Base-by-base conservation (phyloP, 352 stramenopile genomes). In the Pilasporangium apinafurcum region DNA sequence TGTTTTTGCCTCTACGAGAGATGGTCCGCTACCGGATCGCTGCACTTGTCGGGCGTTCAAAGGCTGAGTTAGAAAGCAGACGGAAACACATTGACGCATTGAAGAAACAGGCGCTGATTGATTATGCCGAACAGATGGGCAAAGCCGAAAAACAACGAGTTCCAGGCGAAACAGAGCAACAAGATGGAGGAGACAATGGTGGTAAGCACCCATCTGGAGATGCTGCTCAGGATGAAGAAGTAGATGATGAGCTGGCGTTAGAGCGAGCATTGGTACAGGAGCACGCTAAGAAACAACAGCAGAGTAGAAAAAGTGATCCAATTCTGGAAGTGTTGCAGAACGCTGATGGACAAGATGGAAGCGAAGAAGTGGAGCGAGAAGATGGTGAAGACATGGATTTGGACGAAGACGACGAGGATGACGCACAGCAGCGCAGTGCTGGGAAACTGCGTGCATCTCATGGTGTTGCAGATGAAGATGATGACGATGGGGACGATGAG, bases 1-100 rank as follows among this genome's bases (percentile, higher is more conserved):
- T 92, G 76, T 92, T 92, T 32, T 29, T 84, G 38, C 68, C 71
- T 7, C 48, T 92, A 32, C 79, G 79, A 10, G 79, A 92, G 48
- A 86, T 89, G 28, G 75, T 92, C 31, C 68, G 77, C 13, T 60
- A 74, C 44, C 79, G 76, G 25, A 89, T 92, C 26, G 79, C 77
- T 5, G 62, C 75, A 16, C 61, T 88, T 5, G 78, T 91, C 0
- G 74, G 75, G 8, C 76, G 79, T 7, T 84, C 79, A 12, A 77
- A 78, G 30, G 73, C 65, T 0, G 79, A 92, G 24, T 55, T 92
- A 6, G 71, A 81, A 9, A 73, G 71, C 37, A 59, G 76, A 16
- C 52, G 74, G 8, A 83, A 83, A 32, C 74, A 69, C 1, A 78
- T 92, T 8, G 73, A 87, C 20, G 56, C 44, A n/a, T 53, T 88